phyloP scores from a whole-genome alignment of 2,329 filamentous ascomycete genomes.

The Pseudonectria foliicola region DNA sequence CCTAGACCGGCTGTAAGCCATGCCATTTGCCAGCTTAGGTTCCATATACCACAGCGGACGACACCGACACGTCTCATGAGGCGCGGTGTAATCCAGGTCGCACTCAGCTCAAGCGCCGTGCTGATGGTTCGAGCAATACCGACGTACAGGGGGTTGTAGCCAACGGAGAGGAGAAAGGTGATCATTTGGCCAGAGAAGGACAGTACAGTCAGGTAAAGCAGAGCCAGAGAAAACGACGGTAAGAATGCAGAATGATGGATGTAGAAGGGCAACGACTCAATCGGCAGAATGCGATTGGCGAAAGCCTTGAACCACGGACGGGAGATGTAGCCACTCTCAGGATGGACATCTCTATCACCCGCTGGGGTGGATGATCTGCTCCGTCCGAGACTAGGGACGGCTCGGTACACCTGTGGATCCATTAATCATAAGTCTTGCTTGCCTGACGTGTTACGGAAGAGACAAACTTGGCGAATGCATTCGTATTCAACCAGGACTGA shows the following conservation, averaged over 20 bases:
- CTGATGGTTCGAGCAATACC: slow-evolving; percentile 46
- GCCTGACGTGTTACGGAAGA: background rate
- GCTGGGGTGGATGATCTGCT: slow-evolving; percentile 15
- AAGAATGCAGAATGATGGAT: slow-evolving; percentile 48
- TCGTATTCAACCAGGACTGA: slow-evolving; percentile 47
- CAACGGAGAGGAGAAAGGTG: slow-evolving; percentile 51
- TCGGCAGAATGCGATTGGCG: slow-evolving; percentile 11
- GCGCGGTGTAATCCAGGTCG: slow-evolving; percentile 53
- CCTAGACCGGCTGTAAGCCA: slow-evolving; percentile 43
- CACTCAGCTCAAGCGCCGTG: slow-evolving; percentile 49
- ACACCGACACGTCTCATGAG: slow-evolving; percentile 49
- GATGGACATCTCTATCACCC: background rate
- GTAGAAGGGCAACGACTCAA: slow-evolving; percentile 30
- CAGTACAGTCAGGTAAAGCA: slow-evolving; percentile 57
- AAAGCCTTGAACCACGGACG: slow-evolving; percentile 7
- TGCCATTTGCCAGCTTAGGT: slow-evolving; percentile 58
- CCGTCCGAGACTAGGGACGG: slow-evolving; percentile 21
- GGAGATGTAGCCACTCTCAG: background rate
- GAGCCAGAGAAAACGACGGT: slow-evolving; percentile 50
- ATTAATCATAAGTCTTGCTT: no score
- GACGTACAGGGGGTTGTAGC: slow-evolving; percentile 44
- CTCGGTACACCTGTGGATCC: background rate
- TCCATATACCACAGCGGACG: slow-evolving; percentile 64
- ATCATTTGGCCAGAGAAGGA: slow-evolving; percentile 57
- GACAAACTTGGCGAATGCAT: slow-evolving; percentile 32